Evolutionary conservation across 225 moss, liverwort and hornwort species (phyloP).

Genomic region (Antitrichia curtipendula): DNA sequence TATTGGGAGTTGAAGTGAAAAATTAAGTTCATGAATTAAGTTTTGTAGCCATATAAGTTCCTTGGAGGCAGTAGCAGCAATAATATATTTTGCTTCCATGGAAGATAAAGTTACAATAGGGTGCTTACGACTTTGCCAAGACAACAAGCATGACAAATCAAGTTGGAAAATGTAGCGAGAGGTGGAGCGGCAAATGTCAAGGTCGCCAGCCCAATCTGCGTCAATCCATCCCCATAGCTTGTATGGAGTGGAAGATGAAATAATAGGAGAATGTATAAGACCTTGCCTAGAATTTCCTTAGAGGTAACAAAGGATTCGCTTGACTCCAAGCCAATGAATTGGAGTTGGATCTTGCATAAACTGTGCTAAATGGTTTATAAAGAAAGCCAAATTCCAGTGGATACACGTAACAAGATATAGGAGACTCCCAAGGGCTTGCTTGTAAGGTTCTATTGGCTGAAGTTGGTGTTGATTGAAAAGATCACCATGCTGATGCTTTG

Average conservation of each 20-base stretch:
- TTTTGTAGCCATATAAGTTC: background rate
- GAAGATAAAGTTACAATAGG: background rate
- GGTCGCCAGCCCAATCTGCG: rapidly evolving
- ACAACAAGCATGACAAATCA: background rate
- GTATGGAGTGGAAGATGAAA: rapidly evolving
- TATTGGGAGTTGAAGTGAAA: background rate
- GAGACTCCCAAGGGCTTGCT: background rate
- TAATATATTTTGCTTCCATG: background rate
- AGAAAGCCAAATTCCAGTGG: no score
- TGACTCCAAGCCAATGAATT: background rate
- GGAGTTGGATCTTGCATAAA: no score
- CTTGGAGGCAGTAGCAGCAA: background rate
- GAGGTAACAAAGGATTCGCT: background rate
- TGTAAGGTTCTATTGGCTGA: rapidly evolving
- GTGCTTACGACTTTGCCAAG: rapidly evolving
- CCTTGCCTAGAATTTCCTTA: rapidly evolving
- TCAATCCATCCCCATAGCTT: rapidly evolving
- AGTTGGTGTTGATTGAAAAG: rapidly evolving
- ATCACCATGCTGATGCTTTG: background rate
- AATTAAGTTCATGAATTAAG: background rate
- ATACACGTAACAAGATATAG: no score
- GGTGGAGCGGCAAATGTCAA: rapidly evolving
- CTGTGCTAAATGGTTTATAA: no score
- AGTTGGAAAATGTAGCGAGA: rapidly evolving
- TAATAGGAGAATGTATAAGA: no score